These are phyloP conservation scores for Hericium alpestre DNA, from an alignment of 768 basidiomycete genomes.

Conservation along the genomic window DNA sequence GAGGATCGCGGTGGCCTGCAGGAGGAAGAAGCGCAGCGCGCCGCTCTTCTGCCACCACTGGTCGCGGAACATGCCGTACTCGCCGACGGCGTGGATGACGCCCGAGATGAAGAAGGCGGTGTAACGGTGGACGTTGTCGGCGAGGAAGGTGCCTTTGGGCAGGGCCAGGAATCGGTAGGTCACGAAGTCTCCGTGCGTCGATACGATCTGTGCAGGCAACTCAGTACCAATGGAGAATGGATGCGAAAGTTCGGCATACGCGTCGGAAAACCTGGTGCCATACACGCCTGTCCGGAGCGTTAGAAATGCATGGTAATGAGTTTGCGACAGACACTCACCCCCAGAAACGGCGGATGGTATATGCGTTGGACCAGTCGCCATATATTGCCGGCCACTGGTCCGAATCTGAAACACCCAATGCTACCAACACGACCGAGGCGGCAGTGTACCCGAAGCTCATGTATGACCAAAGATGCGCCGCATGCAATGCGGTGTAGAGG, in stretches of 20 bases:
- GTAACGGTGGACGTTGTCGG: background rate
- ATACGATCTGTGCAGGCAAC: background rate
- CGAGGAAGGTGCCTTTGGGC: background rate
- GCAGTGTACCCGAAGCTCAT: background rate
- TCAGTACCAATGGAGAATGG: background rate
- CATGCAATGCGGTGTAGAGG: background rate
- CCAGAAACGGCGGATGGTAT: constrained; percentile 30
- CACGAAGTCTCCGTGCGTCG: background rate
- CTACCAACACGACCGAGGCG: constrained; percentile 6
- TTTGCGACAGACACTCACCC: constrained; percentile 22
- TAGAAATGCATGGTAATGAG: too few species aligned
- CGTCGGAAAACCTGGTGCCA: background rate
- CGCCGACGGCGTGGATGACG: background rate
- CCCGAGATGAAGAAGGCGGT: background rate
- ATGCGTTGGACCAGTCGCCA: constrained; percentile 23
- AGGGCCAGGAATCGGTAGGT: background rate
- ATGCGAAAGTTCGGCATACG: background rate
- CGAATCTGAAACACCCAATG: constrained; percentile 17
- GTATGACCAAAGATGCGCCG: background rate
- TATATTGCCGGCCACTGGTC: constrained; percentile 30
- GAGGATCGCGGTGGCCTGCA: background rate
- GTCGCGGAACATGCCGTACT: background rate
- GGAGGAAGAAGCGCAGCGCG: background rate
- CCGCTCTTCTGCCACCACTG: background rate
- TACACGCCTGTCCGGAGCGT: background rate